phyloP scores from a whole-genome alignment of 768 basidiomycete species.

The Boletus rex-veris region DNA sequence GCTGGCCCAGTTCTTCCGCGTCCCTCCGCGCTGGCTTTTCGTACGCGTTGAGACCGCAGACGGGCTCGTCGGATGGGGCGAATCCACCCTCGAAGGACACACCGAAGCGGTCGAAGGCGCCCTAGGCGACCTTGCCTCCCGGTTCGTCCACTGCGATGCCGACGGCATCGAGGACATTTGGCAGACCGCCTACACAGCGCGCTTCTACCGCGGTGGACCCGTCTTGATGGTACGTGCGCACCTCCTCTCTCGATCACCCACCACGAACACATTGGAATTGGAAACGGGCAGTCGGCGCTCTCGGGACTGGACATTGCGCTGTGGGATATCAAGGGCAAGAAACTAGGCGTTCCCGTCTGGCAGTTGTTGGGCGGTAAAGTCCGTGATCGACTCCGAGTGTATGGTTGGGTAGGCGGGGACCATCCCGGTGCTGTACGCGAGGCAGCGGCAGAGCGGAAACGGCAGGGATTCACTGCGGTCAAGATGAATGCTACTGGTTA shows the following conservation, averaged over 20 bases:
- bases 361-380: conserved; percentile 69
- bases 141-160: conserved; percentile 59
- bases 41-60: conserved; percentile 64
- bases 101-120: conserved; percentile 74
- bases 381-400: conserved; percentile 54
- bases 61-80: conserved; percentile 70
- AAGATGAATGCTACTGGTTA: conserved; percentile 69
- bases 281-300: conserved; percentile 40
- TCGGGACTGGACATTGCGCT: conserved; percentile 68
- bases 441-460: conserved; percentile 48
- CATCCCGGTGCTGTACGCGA: conserved; percentile 45
- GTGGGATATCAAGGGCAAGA: conserved; percentile 81
- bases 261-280: not conserved
- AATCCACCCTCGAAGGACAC: conserved; percentile 68
- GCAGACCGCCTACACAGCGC: conserved; percentile 60
- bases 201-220: conserved; percentile 71
- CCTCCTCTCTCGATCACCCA: not conserved
- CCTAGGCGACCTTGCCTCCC: conserved; percentile 52
- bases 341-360: conserved; percentile 61
- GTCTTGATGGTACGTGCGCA: conserved; percentile 56
- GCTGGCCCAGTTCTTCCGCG: conserved; percentile 49
- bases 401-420: conserved; percentile 56
- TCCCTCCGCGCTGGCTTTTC: conserved; percentile 73
- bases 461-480: conserved; percentile 64
- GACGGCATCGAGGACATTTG: conserved; percentile 71